A percentile compares a stretch with the other conserved stretches of the same genome.
Evolutionary conservation across 805 yeast species (phyloP).

Genomic region (Nakazawaea laoshanensis): DNA sequence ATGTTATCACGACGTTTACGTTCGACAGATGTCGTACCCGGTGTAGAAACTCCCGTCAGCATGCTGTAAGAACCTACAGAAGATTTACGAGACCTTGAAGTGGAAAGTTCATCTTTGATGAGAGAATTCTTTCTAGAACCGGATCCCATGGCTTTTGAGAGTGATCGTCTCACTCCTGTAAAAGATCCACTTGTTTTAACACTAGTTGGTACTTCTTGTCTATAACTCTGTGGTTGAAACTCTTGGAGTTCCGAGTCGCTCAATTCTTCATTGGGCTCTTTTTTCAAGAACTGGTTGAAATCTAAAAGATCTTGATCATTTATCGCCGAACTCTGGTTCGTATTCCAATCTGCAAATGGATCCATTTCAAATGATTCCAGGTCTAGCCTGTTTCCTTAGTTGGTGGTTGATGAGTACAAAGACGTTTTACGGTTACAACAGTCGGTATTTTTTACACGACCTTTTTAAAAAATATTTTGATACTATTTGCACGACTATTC

Average conservation of each 20-base stretch:
- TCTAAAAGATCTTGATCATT: slow-evolving; percentile 10
- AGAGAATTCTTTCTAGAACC: slow-evolving; percentile 10
- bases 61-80: slow-evolving; percentile 3
- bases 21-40: slow-evolving; percentile 22
- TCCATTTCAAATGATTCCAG: too few relatives aligned
- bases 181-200: slow-evolving; percentile 8
- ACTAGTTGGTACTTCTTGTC: slow-evolving; percentile 4
- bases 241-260: too few relatives aligned
- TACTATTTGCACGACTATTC: not conserved
- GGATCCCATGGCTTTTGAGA: slow-evolving; percentile 10
- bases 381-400: too few relatives aligned
- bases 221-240: too few relatives aligned
- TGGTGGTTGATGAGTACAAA: too few relatives aligned
- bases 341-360: too few relatives aligned
- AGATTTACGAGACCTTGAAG: slow-evolving; percentile 9
- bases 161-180: slow-evolving; percentile 7
- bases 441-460: not conserved
- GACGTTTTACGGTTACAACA: too few relatives aligned
- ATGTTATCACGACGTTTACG: slow-evolving; percentile 47
- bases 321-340: slow-evolving; percentile 6
- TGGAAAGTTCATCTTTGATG: slow-evolving; percentile 9
- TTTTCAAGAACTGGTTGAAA: slow-evolving; percentile 5
- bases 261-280: slow-evolving; percentile 1
- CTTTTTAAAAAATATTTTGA: too few relatives aligned
- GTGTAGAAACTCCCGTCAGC: not conserved